phyloP scores from a whole-genome alignment of 2,329 filamentous ascomycete species.

The Diaporthe ampelina region DNA sequence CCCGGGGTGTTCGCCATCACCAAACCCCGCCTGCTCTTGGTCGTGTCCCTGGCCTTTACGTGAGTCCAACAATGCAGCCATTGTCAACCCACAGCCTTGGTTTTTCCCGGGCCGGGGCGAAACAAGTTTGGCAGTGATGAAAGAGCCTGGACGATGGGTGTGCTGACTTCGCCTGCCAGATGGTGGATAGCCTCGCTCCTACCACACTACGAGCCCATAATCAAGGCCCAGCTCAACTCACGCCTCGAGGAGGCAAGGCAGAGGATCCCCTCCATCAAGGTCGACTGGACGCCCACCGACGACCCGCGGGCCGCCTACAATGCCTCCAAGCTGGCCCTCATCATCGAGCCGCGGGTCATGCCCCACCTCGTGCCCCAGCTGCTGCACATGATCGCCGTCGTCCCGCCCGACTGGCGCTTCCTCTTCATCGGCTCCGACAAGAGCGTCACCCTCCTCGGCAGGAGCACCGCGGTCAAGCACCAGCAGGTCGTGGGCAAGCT shows the following conservation, averaged over 20 bases:
- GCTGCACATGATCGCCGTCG: conserved; percentile 69
- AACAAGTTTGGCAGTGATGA: too few species aligned
- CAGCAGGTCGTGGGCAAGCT: conserved; percentile 62
- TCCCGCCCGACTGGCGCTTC: conserved; percentile 70
- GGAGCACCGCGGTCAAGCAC: conserved; percentile 55
- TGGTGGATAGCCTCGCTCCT: conserved; percentile 63
- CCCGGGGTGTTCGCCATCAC: conserved; percentile 50
- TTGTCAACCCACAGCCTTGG: not conserved
- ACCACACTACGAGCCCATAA: conserved; percentile 58
- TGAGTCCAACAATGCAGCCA: conserved; percentile 46
- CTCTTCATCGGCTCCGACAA: conserved; percentile 66
- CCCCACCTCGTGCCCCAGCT: conserved; percentile 66
- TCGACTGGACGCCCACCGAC: conserved; percentile 54
- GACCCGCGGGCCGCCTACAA: conserved; percentile 58
- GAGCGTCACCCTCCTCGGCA: conserved; percentile 60
- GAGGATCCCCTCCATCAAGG: conserved; percentile 56
- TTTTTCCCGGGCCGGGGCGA: too few species aligned
- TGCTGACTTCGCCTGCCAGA: conserved; percentile 47
- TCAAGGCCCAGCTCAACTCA: conserved; percentile 52
- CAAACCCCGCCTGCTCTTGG: conserved; percentile 52
- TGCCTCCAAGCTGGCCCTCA: conserved; percentile 66
- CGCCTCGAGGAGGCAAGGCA: conserved; percentile 55
- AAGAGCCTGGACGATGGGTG: not conserved
- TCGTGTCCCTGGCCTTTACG: conserved; percentile 55
- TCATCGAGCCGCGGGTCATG: conserved; percentile 66